Evolutionary conservation across 306 rosid genomes (phyloP).

Genomic region (Fragaria vesca): DNA sequence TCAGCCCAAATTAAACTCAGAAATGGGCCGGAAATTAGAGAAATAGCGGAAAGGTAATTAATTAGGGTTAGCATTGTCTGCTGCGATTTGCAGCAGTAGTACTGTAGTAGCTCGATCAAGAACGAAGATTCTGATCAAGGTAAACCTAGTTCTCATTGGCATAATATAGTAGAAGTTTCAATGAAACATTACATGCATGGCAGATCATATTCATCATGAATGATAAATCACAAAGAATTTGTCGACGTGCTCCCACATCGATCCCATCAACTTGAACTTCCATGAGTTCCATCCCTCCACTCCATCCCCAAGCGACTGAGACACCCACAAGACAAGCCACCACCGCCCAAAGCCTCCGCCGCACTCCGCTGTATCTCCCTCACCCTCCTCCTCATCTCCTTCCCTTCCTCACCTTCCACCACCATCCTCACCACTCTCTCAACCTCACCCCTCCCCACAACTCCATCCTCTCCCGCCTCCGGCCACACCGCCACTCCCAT

Average conservation of each 20-base stretch:
- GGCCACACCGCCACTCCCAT: slow-evolving; percentile 11
- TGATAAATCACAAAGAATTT: too few species aligned
- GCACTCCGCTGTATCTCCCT: background rate
- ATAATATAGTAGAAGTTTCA: too few species aligned
- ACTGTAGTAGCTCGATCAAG: too few species aligned
- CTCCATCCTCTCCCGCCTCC: background rate
- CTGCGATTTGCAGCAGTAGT: too few species aligned
- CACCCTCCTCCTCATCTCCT: background rate
- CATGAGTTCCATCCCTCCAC: background rate
- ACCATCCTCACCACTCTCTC: slow-evolving; percentile 18
- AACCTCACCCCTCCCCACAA: background rate
- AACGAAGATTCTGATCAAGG: too few species aligned
- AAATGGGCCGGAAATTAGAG: too few species aligned
- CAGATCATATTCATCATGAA: too few species aligned
- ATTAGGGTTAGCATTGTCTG: too few species aligned
- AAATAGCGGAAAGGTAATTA: too few species aligned
- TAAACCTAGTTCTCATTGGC: too few species aligned
- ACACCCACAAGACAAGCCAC: background rate
- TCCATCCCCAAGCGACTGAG: background rate
- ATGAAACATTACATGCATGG: too few species aligned
- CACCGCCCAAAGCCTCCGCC: background rate
- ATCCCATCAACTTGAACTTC: background rate
- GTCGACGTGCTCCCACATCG: too few species aligned
- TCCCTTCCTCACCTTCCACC: background rate
- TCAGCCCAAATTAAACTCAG: background rate